Base-by-base conservation (phyloP, 371 early-diverging fungal species). In the Rozella allomycis region DNA sequence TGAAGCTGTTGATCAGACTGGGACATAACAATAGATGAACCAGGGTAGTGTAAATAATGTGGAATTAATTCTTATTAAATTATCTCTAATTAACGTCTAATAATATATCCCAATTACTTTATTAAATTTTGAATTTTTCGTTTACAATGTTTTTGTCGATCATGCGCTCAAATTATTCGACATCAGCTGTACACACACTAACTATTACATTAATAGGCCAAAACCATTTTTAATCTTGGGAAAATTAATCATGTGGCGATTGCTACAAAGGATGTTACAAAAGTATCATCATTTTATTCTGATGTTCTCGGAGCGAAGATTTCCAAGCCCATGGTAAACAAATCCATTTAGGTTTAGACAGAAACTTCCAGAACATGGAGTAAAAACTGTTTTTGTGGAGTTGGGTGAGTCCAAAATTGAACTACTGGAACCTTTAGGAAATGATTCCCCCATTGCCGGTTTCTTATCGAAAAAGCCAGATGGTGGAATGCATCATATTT, bases 401-500 rank as follows among this genome's bases (percentile, higher is more conserved):
- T 47, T 77, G 32, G 79, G 74, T 10, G 73, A 76, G 51, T 77
- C 78, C 26, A 31, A 20, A 8, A 31, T 31, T 8, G 31, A 22
- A 26, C 21, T 27, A 45, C 46, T 79, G 25, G 64, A 73, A 34
- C 78, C 77, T 1, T 52, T 55, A 20, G 78, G 73, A 20, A 74
- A 68, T 3, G 65, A 58, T 37, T 60, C 63, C 18, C 79, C 79
- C 13, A 79, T 79, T 28, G 49, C 55, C 17, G 67, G 67, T 23
- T 79, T 78, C 46, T 46, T 79, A 20, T 58, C 60, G 20, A 74
- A 73, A 50, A 78, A 79, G 53, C 58, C 53, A 39, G 50, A 50
- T 26, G 79, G 80, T 13, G 78, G 78, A 11, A 72, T 78, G 40
- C 79, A 77, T 38, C 79, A 78, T 46, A 49, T 78, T 27, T 79